Percentiles rank a stretch among this genome's conserved stretches.
These are phyloP conservation scores for Daldinia bambusicola DNA, from an alignment of 495 filamentous ascomycete genomes.

Conservation along the genomic window DNA sequence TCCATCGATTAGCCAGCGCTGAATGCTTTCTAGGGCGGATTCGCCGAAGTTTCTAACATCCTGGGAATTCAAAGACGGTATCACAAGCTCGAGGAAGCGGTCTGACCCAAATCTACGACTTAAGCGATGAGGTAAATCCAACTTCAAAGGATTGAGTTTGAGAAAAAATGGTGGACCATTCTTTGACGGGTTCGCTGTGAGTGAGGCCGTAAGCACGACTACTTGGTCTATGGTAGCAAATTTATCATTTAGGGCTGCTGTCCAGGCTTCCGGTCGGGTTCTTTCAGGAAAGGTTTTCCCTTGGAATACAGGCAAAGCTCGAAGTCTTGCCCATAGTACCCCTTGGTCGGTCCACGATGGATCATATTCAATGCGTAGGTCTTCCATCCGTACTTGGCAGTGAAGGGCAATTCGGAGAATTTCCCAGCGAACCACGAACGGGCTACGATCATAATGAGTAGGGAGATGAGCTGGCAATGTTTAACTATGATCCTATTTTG, in stretches of 20 bases:
- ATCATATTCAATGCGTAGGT: conserved; percentile 48
- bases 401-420: conserved; percentile 56
- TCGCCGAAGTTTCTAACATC: conserved; percentile 40
- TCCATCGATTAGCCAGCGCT: conserved; percentile 52
- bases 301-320: conserved; percentile 45
- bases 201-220: conserved; percentile 51
- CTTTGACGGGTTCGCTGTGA: conserved; percentile 48
- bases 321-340: conserved; percentile 51
- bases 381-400: conserved; percentile 52
- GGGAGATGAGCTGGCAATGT: conserved; percentile 51
- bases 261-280: conserved; percentile 51
- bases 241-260: conserved; percentile 46
- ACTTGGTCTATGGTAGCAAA: conserved; percentile 49
- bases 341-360: conserved; percentile 49
- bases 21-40: conserved; percentile 49
- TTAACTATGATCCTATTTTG: conserved; percentile 18
- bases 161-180: conserved; percentile 52
- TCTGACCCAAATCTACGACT: conserved; percentile 60
- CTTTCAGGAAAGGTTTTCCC: conserved; percentile 56
- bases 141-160: conserved; percentile 51
- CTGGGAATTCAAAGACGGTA: conserved; percentile 48
- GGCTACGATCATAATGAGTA: conserved; percentile 49
- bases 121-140: conserved; percentile 57
- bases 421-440: conserved; percentile 59
- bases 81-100: conserved; percentile 57